A percentile compares a stretch with the other conserved stretches of the same genome.
These are phyloP conservation scores for Vitis hybrid DNA, from an alignment of 177 flowering plant genomes.

Conservation along the genomic window DNA sequence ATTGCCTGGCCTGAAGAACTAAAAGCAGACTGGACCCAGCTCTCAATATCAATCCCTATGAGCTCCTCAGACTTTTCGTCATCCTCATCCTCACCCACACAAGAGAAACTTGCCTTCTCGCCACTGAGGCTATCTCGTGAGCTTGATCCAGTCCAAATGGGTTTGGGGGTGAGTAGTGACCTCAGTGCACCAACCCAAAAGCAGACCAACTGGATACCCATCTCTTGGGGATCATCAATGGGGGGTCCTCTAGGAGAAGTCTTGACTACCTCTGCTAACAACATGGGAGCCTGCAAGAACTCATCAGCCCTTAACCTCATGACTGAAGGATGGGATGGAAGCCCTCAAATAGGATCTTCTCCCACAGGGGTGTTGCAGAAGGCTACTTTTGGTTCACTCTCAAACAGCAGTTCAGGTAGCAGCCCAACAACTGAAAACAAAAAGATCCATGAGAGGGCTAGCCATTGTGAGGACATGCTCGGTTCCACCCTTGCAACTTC, in stretches of 20 bases:
- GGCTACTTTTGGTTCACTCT: slow-evolving; percentile 29
- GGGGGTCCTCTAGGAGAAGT: slow-evolving; percentile 46
- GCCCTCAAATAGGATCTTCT: slow-evolving; percentile 31
- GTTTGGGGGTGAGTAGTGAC: slow-evolving; percentile 14
- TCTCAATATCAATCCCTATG: slow-evolving; percentile 62
- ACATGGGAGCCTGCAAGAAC: slow-evolving; percentile 11
- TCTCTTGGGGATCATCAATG: slow-evolving; percentile 30
- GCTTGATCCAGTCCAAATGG: slow-evolving; percentile 27
- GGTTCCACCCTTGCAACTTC: slow-evolving; percentile 26
- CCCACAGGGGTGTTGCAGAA: slow-evolving; percentile 44
- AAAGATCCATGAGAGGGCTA: neutral
- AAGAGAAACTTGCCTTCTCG: slow-evolving; percentile 23
- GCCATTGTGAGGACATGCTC: slow-evolving; percentile 20
- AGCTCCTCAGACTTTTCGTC: slow-evolving; percentile 37
- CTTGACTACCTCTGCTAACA: slow-evolving; percentile 20
- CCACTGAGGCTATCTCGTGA: slow-evolving; percentile 28
- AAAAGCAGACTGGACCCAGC: slow-evolving; percentile 58
- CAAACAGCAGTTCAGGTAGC: slow-evolving; percentile 42
- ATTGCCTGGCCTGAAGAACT: slow-evolving; percentile 43
- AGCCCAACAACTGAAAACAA: slow-evolving; percentile 32
- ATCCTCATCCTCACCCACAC: slow-evolving; percentile 30
- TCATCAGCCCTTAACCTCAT: slow-evolving; percentile 25
- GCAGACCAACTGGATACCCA: slow-evolving; percentile 20
- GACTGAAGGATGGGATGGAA: slow-evolving; percentile 31
- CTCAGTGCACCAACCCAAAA: slow-evolving; percentile 12